Percentiles rank a stretch among this genome's conserved stretches.
These are phyloP conservation scores for Gossypium ekmanianum DNA, from an alignment of 345 rosid species.

Conservation along the genomic window DNA sequence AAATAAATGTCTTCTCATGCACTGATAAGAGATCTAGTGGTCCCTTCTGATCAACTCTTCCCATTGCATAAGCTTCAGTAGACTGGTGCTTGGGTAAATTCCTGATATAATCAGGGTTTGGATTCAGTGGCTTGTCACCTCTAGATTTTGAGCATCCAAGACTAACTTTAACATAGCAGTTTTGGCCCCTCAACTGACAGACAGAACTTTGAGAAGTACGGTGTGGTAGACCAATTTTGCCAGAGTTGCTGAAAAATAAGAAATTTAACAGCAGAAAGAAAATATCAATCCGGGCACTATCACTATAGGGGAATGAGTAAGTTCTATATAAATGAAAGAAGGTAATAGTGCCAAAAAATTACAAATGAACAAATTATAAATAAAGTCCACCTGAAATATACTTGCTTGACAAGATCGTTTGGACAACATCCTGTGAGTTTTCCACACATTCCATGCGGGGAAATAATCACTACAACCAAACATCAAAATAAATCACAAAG, in stretches of 20 bases:
- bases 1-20: conserved; percentile 65
- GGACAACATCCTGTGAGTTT: conserved; percentile 90
- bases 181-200: conserved; percentile 59
- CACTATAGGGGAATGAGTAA: not conserved
- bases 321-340: not conserved
- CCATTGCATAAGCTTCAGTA: conserved; percentile 53
- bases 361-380: conserved; percentile 4
- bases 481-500: conserved; percentile 23
- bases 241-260: conserved; percentile 43
- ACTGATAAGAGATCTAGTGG: conserved; percentile 33
- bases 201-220: conserved; percentile 60
- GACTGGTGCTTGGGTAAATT: conserved; percentile 54
- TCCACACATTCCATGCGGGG: conserved; percentile 98
- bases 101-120: conserved; percentile 34
- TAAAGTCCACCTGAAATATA: conserved; percentile 59
- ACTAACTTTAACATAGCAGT: conserved; percentile 74
- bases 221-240: conserved; percentile 63
- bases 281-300: conserved; percentile 11
- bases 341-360: not conserved
- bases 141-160: conserved; percentile 63
- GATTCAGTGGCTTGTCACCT: conserved; percentile 41
- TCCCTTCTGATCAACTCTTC: conserved; percentile 59
- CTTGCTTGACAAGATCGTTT: conserved; percentile 90
- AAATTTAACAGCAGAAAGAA: conserved; percentile 14
- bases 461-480: conserved; percentile 68